These are phyloP conservation scores for Cladochytrium tenue DNA, from an alignment of 371 early-diverging fungal genomes.

Conservation along the genomic window DNA sequence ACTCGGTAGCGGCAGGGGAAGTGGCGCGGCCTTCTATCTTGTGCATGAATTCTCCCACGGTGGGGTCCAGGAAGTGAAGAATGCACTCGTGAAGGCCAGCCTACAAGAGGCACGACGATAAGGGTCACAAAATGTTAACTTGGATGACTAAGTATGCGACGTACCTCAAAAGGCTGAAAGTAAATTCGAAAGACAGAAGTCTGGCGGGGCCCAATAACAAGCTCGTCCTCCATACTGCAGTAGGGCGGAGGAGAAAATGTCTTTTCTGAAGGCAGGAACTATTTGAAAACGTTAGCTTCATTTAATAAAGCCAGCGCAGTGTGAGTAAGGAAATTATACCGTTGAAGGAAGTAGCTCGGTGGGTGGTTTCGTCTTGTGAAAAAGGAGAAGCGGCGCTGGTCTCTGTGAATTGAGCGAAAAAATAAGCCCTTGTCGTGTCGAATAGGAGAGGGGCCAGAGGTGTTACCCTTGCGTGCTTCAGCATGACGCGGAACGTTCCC, in stretches of 20 bases:
- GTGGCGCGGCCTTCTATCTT: slow-evolving; percentile 38
- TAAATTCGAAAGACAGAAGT: slow-evolving; percentile 20
- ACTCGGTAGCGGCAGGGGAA: slow-evolving; percentile 33
- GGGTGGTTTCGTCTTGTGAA: slow-evolving; percentile 7
- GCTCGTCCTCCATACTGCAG: slow-evolving; percentile 4
- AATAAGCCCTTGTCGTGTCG: no score
- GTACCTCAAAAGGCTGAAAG: slow-evolving; percentile 46
- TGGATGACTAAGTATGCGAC: no score
- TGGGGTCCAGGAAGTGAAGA: slow-evolving; percentile 41
- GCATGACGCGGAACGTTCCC: slow-evolving; percentile 33
- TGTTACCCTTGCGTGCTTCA: slow-evolving; percentile 29
- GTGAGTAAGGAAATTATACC: background rate
- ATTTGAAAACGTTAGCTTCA: no score
- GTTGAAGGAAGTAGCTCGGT: slow-evolving; percentile 7
- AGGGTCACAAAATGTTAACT: no score
- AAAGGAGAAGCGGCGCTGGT: slow-evolving; percentile 10
- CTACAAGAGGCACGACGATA: no score
- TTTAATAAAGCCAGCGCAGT: no score
- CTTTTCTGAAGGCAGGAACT: no score
- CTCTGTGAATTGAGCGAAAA: no score
- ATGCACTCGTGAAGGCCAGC: slow-evolving; percentile 39
- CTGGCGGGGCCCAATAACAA: slow-evolving; percentile 30
- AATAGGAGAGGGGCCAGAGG: no score
- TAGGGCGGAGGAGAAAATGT: slow-evolving; percentile 25
- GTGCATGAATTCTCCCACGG: slow-evolving; percentile 51